These are phyloP conservation scores for Vitis hybrid DNA, from an alignment of 177 flowering plant genomes.

Conservation along the genomic window DNA sequence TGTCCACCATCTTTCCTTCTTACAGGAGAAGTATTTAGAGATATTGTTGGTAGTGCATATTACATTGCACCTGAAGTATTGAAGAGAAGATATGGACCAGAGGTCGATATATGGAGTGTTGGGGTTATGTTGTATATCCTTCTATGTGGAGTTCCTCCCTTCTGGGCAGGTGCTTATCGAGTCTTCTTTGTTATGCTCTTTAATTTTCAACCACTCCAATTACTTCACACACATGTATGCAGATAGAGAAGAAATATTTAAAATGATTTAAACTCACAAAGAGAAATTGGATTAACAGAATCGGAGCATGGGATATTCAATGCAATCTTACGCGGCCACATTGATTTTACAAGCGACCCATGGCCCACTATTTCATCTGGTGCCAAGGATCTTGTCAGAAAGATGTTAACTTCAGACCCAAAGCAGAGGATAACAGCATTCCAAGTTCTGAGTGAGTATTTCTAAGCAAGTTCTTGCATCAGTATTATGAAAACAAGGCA, in stretches of 20 bases:
- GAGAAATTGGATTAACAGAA: constrained; percentile 34
- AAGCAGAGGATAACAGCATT: constrained; percentile 75
- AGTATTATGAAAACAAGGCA: too few relatives aligned
- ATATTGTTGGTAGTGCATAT: constrained; percentile 92
- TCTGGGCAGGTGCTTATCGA: constrained; percentile 69
- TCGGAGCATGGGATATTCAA: constrained; percentile 90
- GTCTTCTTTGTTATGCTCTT: neutral
- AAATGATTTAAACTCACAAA: neutral
- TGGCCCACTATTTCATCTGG: constrained; percentile 82
- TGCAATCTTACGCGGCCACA: constrained; percentile 70
- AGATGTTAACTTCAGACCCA: constrained; percentile 81
- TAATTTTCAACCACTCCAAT: neutral
- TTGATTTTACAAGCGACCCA: constrained; percentile 82
- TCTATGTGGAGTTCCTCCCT: constrained; percentile 89
- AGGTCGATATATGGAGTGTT: constrained; percentile 91
- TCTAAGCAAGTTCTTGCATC: neutral
- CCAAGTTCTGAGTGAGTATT: constrained; percentile 75
- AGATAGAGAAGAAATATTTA: neutral
- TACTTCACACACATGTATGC: too few relatives aligned
- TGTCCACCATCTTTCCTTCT: neutral
- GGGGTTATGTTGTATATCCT: constrained; percentile 92
- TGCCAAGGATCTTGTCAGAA: constrained; percentile 83
- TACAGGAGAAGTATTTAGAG: constrained; percentile 78
- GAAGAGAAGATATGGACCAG: constrained; percentile 93
- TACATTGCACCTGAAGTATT: constrained; percentile 95